Evolutionary conservation across 2,329 filamentous ascomycete species (phyloP).

Genomic region (Scopulariopsis brevicaulis): DNA sequence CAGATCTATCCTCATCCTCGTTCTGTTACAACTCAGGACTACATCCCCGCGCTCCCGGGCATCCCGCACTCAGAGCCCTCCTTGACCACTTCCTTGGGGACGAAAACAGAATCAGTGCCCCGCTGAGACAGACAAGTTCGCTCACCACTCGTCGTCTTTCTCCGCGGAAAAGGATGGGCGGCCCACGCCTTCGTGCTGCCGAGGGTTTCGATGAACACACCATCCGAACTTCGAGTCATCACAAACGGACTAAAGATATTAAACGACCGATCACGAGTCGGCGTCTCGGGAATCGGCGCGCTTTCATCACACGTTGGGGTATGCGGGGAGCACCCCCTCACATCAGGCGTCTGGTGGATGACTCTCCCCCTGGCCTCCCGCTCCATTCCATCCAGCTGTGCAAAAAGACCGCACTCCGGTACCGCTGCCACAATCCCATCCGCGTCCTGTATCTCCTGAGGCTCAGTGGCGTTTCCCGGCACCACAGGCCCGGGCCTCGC

Average conservation of each 20-base stretch:
- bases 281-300: neutral
- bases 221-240: neutral
- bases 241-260: neutral
- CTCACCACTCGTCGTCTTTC: neutral
- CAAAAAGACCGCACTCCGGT: neutral
- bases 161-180: neutral
- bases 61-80: neutral
- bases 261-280: neutral
- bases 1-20: neutral
- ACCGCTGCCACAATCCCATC: neutral
- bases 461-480: neutral
- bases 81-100: neutral
- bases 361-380: neutral
- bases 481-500: neutral
- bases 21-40: neutral
- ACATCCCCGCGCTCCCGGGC: neutral
- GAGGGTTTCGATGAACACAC: neutral
- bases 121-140: neutral
- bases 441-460: neutral
- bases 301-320: neutral
- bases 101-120: neutral
- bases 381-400: neutral
- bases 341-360: neutral
- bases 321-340: neutral
- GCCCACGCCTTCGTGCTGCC: neutral